Evolutionary conservation across 805 yeast species (phyloP).

Genomic region (Suhomyces canberraensis): DNA sequence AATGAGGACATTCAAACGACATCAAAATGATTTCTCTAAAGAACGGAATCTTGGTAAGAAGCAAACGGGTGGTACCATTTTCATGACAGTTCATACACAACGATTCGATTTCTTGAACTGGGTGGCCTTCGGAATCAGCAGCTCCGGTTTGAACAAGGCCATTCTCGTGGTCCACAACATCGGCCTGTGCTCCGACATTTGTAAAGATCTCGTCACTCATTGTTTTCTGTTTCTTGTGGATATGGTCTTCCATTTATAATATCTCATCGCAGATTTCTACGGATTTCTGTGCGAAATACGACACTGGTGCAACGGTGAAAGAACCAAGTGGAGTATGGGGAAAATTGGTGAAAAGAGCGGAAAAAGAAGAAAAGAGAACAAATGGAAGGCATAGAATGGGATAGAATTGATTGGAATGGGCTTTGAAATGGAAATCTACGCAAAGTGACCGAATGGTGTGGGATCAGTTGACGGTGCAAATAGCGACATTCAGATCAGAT

Average conservation of each 20-base stretch:
- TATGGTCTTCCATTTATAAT: constrained; percentile 10
- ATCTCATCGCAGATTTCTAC: no score
- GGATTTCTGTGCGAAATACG: no score
- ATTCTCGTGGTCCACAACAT: constrained; percentile 19
- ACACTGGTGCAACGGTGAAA: no score
- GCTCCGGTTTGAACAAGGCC: constrained; percentile 71
- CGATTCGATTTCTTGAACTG: constrained; percentile 93
- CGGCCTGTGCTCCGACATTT: constrained; percentile 42
- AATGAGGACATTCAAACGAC: constrained; percentile 95
- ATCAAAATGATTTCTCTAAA: constrained; percentile 87
- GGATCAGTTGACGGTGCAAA: no score
- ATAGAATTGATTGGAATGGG: no score
- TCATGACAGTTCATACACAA: constrained; percentile 94
- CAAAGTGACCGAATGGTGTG: no score
- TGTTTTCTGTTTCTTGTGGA: constrained; percentile 12
- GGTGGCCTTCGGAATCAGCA: constrained; percentile 80
- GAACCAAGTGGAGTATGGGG: no score
- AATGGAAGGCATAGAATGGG: no score
- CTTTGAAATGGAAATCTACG: no score
- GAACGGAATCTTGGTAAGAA: constrained; percentile 86
- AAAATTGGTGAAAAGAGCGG: no score
- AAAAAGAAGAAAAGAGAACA: no score
- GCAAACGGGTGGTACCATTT: constrained; percentile 76
- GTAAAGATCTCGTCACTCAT: constrained; percentile 20
- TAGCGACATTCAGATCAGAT: no score